Percentiles rank a stretch among this genome's conserved stretches.
phyloP scores from a whole-genome alignment of 1,284 basidiomycete genomes.

The Tilletia setariae region DNA sequence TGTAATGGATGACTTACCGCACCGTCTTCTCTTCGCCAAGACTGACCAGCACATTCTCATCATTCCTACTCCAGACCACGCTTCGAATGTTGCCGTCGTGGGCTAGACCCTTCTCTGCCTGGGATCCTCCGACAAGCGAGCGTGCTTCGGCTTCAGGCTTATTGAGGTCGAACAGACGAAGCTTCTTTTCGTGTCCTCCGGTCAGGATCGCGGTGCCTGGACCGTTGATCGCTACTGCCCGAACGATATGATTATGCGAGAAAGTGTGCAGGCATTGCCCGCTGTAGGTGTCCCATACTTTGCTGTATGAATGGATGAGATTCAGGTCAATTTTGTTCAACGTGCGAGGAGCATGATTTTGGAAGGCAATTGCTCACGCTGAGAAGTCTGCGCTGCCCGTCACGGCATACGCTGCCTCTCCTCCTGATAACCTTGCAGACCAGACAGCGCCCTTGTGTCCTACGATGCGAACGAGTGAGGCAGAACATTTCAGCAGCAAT shows the following conservation, averaged over 20 bases:
- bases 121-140: constrained; percentile 62
- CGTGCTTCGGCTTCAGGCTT: constrained; percentile 75
- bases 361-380: constrained; percentile 69
- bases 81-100: constrained; percentile 89
- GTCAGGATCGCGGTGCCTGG: constrained; percentile 69
- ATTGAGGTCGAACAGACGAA: constrained; percentile 82
- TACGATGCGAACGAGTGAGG: constrained; percentile 24
- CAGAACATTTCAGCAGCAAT: neutral
- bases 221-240: constrained; percentile 81
- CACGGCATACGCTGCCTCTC: constrained; percentile 67
- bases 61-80: constrained; percentile 77
- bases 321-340: too few relatives aligned
- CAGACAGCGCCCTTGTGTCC: constrained; percentile 98
- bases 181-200: constrained; percentile 97
- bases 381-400: constrained; percentile 97
- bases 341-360: too few relatives aligned
- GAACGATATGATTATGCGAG: constrained; percentile 95
- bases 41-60: constrained; percentile 73
- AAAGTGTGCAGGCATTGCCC: constrained; percentile 85
- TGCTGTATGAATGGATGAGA: constrained; percentile 61
- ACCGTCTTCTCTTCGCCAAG: constrained; percentile 87
- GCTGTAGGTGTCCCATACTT: constrained; percentile 95
- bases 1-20: constrained; percentile 63
- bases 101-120: constrained; percentile 35
- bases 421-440: constrained; percentile 86